These are phyloP conservation scores for Dactylorhiza incarnata DNA, from an alignment of 106 monocot genomes.

Conservation along the genomic window DNA sequence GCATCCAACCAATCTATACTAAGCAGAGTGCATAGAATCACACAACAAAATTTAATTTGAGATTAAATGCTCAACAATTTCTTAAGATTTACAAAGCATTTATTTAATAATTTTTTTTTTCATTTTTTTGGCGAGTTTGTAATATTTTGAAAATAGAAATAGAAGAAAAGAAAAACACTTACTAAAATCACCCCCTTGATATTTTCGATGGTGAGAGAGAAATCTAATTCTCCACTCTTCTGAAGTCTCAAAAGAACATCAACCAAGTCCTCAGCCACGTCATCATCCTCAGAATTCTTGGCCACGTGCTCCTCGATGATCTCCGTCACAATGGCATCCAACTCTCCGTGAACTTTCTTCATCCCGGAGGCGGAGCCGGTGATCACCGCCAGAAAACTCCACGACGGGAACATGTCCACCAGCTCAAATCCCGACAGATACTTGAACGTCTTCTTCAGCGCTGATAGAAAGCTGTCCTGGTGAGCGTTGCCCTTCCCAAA, in stretches of 20 bases:
- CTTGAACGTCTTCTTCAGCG: neutral
- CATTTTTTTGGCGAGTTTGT: no score
- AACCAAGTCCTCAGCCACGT: slow-evolving; percentile 8
- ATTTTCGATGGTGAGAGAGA: slow-evolving; percentile 2
- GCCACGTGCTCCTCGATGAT: neutral
- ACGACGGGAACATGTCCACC: neutral
- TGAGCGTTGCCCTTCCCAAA: no score
- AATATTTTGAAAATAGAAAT: no score
- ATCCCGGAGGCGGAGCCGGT: neutral
- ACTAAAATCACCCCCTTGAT: slow-evolving; percentile 35
- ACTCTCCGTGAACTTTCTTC: neutral
- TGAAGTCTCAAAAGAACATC: slow-evolving; percentile 32
- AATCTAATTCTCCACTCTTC: slow-evolving; percentile 1
- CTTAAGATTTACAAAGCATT: no score
- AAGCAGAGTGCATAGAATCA: no score
- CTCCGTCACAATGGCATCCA: neutral
- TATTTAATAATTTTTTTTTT: no score
- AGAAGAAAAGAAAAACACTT: neutral
- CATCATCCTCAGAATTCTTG: neutral
- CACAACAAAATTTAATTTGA: no score
- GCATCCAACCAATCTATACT: no score
- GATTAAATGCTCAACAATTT: no score
- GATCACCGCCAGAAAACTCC: neutral
- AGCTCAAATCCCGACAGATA: neutral
- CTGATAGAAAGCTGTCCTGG: neutral